These are phyloP conservation scores for Trichosporon sp. DNA, from an alignment of 1,284 basidiomycete genomes.

Conservation along the genomic window DNA sequence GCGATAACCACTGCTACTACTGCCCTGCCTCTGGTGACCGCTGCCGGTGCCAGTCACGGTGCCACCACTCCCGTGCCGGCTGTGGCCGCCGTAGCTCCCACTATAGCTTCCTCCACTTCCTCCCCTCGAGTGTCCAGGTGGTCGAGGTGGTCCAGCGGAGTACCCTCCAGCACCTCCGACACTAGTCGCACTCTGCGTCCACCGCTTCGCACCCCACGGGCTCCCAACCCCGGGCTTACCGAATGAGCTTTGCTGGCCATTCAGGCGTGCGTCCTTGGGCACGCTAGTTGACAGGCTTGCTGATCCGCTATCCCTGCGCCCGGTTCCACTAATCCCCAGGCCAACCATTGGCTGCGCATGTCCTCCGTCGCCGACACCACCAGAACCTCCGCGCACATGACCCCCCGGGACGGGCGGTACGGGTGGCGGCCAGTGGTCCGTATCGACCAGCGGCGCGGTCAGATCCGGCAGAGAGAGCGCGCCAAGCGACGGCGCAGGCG, in stretches of 20 bases:
- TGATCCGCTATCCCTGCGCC: neutral
- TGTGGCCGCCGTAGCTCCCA: neutral
- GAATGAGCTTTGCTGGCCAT: conserved; percentile 10
- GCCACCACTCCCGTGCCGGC: neutral
- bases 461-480: conserved; percentile 48
- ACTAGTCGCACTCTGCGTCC: neutral
- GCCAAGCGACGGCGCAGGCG: conserved; percentile 31
- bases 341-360: neutral
- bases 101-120: neutral
- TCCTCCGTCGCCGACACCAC: neutral
- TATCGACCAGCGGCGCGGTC: conserved; percentile 46
- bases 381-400: neutral
- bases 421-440: conserved; percentile 32
- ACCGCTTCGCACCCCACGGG: conserved; percentile 1
- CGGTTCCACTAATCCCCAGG: neutral
- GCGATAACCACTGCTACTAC: neutral
- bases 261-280: conserved; percentile 15
- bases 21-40: neutral
- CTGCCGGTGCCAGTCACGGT: neutral
- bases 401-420: conserved; percentile 38
- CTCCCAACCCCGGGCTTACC: conserved; percentile 9
- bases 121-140: neutral
- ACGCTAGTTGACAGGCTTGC: neutral
- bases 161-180: too few relatives aligned
- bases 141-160: too few relatives aligned